Evolutionary conservation across 371 early-diverging fungal genomes (phyloP).

Genomic region (Circinella umbellata): DNA sequence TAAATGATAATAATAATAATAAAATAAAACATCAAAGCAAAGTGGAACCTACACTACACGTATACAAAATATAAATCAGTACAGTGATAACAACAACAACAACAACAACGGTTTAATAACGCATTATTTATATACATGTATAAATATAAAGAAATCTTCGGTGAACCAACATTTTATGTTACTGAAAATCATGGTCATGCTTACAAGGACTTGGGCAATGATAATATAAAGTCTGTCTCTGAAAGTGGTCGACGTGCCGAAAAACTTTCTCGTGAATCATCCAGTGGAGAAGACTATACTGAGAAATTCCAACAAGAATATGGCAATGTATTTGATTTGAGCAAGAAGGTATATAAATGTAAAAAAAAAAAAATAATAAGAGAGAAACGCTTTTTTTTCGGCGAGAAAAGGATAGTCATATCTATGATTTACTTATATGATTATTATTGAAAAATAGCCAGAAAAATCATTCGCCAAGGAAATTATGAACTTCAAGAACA

Average conservation of each 20-base stretch:
- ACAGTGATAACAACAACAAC: too few relatives aligned
- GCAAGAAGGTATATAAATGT: not conserved
- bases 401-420: not conserved
- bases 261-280: not conserved
- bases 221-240: constrained; percentile 16
- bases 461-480: constrained; percentile 22
- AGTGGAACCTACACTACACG: too few relatives aligned
- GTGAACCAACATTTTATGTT: constrained; percentile 43
- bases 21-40: not conserved
- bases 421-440: not conserved
- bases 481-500: constrained; percentile 18
- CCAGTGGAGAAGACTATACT: not conserved
- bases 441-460: constrained; percentile 13
- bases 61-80: too few relatives aligned
- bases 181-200: constrained; percentile 34
- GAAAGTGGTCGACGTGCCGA: constrained; percentile 5
- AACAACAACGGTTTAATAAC: too few relatives aligned
- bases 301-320: not conserved
- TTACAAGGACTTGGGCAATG: constrained; percentile 32
- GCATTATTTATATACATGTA: not conserved
- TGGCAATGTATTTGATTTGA: constrained; percentile 9
- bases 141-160: constrained; percentile 20
- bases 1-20: constrained; percentile 4
- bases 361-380: not conserved
- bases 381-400: not conserved